phyloP scores from a whole-genome alignment of 495 filamentous ascomycete species.

The Penicillium pancosmium region DNA sequence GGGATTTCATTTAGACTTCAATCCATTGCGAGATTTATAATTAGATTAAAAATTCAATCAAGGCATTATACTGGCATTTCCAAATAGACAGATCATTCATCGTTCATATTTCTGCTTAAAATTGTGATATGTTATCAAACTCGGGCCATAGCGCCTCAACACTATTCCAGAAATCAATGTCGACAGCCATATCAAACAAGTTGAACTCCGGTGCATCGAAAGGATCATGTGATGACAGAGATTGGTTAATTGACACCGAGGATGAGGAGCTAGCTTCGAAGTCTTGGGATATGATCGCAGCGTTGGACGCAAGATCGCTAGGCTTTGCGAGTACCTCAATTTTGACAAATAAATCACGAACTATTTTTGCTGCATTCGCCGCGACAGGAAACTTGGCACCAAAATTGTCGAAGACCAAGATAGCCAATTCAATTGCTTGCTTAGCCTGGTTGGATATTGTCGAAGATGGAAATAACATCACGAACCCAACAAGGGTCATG shows the following conservation, averaged over 20 bases:
- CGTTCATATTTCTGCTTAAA: not conserved
- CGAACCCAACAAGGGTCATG: conserved; percentile 52
- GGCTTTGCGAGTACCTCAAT: conserved; percentile 23
- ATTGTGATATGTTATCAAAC: conserved; percentile 4
- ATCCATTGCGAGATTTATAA: too few species aligned
- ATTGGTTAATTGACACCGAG: not conserved
- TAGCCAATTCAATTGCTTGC: conserved; percentile 38
- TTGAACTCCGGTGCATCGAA: conserved; percentile 2
- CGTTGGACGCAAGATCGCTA: not conserved
- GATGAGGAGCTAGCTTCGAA: not conserved
- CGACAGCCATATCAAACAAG: conserved; percentile 18
- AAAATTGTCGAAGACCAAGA: conserved; percentile 49
- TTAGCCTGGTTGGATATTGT: conserved; percentile 33
- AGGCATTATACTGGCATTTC: too few species aligned
- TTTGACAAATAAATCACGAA: conserved; percentile 27
- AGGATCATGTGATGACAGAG: not conserved
- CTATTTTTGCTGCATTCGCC: conserved; percentile 36
- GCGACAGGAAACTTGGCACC: conserved; percentile 48
- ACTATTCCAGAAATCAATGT: conserved; percentile 21
- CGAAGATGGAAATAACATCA: conserved; percentile 43
- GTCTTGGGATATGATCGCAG: not conserved
- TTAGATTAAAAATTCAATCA: too few species aligned
- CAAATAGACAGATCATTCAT: not conserved
- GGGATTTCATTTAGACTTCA: too few species aligned
- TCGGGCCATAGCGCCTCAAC: conserved; percentile 13